Base-by-base conservation (phyloP, 345 rosid species). In the Garcia nutans region DNA sequence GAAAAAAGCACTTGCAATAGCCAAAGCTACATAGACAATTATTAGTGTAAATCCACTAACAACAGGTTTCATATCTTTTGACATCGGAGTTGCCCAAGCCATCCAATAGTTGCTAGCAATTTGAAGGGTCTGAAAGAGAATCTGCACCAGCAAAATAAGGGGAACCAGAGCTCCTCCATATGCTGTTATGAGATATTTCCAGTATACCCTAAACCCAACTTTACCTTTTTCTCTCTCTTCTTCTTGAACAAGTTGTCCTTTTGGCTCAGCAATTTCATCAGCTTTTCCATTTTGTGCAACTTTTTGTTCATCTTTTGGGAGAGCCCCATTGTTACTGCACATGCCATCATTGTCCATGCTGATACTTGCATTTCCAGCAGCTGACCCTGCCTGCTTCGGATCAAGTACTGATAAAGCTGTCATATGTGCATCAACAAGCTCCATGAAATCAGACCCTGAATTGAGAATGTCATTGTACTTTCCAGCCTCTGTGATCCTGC, bases 31-130 rank as follows among this genome's bases (percentile, higher is more conserved):
- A 68, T 85, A 92, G 16, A 92, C 94, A 49, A 84, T 60, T 73
- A 92, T 78, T 37, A 92, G 76, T 12, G 86, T 89, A 2, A 79
- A 76, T 68, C 72, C 65, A 47, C 82, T 80, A 70, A 90, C 94
- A n/a, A 68, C 74, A 75, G 96, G 91, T 76, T 88, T 78, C 19
- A 56, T 79, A 75, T 86, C 90, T 70, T 70, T 77, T 1, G 93
- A 90, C 72, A 84, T 81, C 0, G 93, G 93, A 77, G 92, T 86
- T 72, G 87, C 97, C 96, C 89, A 88, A 23, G 92, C 92, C 96
- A 92, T 92, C 97, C 92, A 92, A 67, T 92, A 90, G 74, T 90
- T 90, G 87, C 96, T 90, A 45, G 93, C 91, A 45, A 90, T 92
- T 84, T 90, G 92, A 72, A 90, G 89, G 73, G 80, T 9, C 85